Conservation (phyloP, 495 filamentous ascomycete genomes). For the Xylaria palmicola region DNA sequence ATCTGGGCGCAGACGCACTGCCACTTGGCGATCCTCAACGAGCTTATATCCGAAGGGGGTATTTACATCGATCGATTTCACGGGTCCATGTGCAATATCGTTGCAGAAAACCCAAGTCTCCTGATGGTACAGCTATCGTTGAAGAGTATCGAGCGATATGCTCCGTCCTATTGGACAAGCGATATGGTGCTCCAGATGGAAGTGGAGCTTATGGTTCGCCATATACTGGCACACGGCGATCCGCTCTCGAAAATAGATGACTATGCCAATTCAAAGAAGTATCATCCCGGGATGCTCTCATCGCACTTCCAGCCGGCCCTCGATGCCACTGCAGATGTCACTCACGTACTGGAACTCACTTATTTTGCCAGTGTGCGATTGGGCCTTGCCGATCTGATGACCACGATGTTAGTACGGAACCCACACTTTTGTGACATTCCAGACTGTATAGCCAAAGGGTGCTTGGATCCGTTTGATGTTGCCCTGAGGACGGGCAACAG, state of each 20-base stretch:
- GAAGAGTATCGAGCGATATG: background rate
- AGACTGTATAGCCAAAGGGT: background rate
- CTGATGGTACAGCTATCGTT: background rate
- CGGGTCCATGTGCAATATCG: background rate
- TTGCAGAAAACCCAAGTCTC: too few relatives aligned
- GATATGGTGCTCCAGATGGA: background rate
- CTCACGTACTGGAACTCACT: background rate
- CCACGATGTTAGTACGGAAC: background rate
- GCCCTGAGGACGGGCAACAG: too few relatives aligned
- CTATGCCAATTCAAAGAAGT: background rate
- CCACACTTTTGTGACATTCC: background rate
- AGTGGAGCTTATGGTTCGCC: background rate
- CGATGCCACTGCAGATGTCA: background rate
- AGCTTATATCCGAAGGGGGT: background rate
- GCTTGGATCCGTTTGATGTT: too few relatives aligned
- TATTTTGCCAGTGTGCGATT: background rate
- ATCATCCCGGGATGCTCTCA: background rate
- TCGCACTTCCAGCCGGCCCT: background rate
- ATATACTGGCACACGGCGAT: background rate
- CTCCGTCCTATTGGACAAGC: background rate
- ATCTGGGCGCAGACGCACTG: background rate
- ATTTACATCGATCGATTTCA: background rate
- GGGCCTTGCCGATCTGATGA: background rate
- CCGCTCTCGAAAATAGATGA: background rate
- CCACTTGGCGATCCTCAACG: background rate